These are phyloP conservation scores for Rhodamnia argentea DNA, from an alignment of 345 rosid genomes.

Conservation along the genomic window DNA sequence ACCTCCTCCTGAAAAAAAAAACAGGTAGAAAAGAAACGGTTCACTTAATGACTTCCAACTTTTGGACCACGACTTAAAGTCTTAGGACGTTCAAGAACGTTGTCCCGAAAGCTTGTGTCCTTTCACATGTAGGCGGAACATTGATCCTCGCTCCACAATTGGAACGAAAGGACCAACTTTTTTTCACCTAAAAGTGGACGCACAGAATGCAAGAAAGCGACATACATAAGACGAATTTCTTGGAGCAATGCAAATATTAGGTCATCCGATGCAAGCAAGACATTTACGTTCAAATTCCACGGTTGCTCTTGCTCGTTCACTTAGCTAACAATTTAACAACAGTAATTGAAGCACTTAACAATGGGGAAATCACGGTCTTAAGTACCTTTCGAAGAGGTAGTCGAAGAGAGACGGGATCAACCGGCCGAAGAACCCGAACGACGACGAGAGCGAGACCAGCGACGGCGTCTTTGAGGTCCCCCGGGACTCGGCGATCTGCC, in stretches of 20 bases:
- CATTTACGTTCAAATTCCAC: not conserved
- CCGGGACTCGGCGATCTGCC: slow-evolving; percentile 89
- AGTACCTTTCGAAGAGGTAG: slow-evolving; percentile 52
- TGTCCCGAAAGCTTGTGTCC: not conserved
- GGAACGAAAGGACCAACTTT: not conserved
- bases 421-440: slow-evolving; percentile 91
- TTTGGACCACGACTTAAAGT: not conserved
- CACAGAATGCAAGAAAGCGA: not conserved
- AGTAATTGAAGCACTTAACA: not conserved
- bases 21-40: not conserved
- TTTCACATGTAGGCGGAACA: not conserved
- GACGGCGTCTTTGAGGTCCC: slow-evolving; percentile 35
- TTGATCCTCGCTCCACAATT: not conserved
- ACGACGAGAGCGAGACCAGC: slow-evolving; percentile 76
- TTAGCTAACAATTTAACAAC: not conserved
- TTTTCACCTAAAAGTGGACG: not conserved
- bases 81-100: not conserved
- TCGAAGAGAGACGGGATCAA: slow-evolving; percentile 70
- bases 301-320: not conserved
- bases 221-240: not conserved
- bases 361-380: not conserved
- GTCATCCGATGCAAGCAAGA: not conserved
- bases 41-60: not conserved
- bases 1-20: slow-evolving; percentile 29
- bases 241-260: not conserved